Base-by-base conservation (phyloP, 1,284 basidiomycete genomes). In the Pholiota adiposa region DNA sequence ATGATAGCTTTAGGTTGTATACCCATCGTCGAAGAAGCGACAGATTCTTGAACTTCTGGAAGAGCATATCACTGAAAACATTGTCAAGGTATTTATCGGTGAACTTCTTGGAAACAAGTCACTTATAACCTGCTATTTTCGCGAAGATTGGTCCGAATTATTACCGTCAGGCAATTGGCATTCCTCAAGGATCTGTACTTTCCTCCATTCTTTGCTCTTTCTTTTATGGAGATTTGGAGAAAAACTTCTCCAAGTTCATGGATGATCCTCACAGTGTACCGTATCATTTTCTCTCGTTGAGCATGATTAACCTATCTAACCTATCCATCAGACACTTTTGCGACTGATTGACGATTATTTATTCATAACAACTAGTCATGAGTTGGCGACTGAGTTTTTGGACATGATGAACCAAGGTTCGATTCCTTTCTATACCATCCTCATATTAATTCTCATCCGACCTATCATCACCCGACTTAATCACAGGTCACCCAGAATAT, bases 271-370 rank as follows among this genome's bases (percentile, higher is more conserved):
- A 84, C 38, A 90, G 87, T 56, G 93, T 95, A 70, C 52, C 88
- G 64, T 41, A 14, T 44, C 48, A 8, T 44, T 31, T 58, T 19
- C 33, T 31, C 16, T 21, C 19, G 41, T 56, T 36, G n/a, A 4
- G 36, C 41, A 49, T 54, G 19, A 3, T 40, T 51, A 5, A 52
- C 23, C 4, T 8, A 9, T 16, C 44, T 49, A 19, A 54, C 9
- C 4, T 12, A 18, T 41, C 31, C 54, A n/a, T 14, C 64, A 97
- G 94, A 70, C 90, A 2, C 77, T 98, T 1, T 76, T 98, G 53
- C 83, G 97, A 53, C 84, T 96, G 63, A 90, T 97, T 23, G 97
- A 99, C 69, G 97, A 99, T 72, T 99, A 98, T 69, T 77, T 99
- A 23, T 90, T 93, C 66, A 80, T 99, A 56, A 94, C 95, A 3